Base-by-base conservation (phyloP, 2,329 filamentous ascomycete genomes). In the Epicoccum nigrum region DNA sequence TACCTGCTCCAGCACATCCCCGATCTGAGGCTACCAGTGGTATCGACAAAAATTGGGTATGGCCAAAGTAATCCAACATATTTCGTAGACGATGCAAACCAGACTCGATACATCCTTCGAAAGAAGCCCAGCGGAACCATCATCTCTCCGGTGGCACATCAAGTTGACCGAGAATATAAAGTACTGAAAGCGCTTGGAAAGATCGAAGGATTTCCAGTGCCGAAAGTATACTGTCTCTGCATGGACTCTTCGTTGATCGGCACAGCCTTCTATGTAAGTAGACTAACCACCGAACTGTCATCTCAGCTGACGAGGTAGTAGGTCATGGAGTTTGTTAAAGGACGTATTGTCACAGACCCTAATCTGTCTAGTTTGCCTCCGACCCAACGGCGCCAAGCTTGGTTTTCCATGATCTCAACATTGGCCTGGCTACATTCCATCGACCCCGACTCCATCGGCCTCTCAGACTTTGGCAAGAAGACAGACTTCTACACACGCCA, bases 11-110 rank as follows among this genome's bases (percentile, higher is more conserved):
- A 61, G n/a, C 45, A 69, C n/a, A 51, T 72, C 15, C 61, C 60
- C 5, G 45, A 48, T 7, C 45, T 71, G 2, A 60, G 56, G 19
- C 34, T 69, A 15, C 69, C 70, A 0, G 43, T 72, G 1, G 27
- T 60, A 15, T 69, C 67, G 6, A 70, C 68, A 7, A 74, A 97
- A 88, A 97, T 97, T 70, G 91, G 92, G 68, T 97, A 94, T 72
- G 94, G 93, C 45, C 93, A 97, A 77, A 96, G 91, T 54, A 97
- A 97, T 71, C 93, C 94, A 33, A 97, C 93, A 1, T 97, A 97
- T 77, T 90, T 92, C 65, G 81, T 97, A 65, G 94, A 86, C 15
- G 86, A 86, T 53, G 57, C 67, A 2, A 79, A 85, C 67, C 83
- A 85, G 41, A 72, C 77, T 57, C 84, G 86, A 67, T 96, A 86